Evolutionary conservation across 2,329 filamentous ascomycete species (phyloP).

Genomic region (Colletotrichum acutatum): DNA sequence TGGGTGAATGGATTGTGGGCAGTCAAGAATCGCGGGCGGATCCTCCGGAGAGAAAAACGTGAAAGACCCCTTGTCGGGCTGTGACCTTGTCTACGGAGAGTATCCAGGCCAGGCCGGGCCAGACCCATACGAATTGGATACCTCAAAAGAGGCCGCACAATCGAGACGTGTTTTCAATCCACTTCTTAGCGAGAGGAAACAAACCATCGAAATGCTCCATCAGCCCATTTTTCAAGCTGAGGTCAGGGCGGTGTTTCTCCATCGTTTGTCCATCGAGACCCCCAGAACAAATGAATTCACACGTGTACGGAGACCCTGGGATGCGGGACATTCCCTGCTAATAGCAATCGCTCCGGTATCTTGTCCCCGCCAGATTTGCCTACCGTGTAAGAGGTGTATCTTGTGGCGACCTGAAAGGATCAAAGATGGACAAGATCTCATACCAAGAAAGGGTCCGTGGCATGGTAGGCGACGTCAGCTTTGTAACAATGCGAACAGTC

Average conservation of each 20-base stretch:
- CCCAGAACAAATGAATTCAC: neutral
- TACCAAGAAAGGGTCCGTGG: neutral
- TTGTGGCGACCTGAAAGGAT: neutral
- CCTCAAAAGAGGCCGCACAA: neutral
- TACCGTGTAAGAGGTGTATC: neutral
- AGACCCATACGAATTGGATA: neutral
- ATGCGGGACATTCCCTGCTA: neutral
- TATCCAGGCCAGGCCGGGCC: neutral
- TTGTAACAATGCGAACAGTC: neutral
- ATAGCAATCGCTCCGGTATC: neutral
- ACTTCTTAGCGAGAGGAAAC: neutral
- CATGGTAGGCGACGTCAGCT: neutral
- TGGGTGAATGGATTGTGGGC: neutral
- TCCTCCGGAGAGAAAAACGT: neutral
- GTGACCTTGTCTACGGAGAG: neutral
- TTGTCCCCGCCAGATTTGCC: neutral
- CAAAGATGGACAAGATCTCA: neutral
- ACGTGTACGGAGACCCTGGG: neutral
- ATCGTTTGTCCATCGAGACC: slow-evolving; percentile 3
- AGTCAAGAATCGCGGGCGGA: neutral
- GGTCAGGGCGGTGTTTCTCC: slow-evolving; percentile 31
- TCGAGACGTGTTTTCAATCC: neutral
- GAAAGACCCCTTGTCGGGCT: neutral
- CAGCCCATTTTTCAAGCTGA: slow-evolving; percentile 31
- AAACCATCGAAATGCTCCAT: neutral